Evolutionary conservation across 164 flowering plant species (phyloP).

Genomic region (Platanus orientalis): DNA sequence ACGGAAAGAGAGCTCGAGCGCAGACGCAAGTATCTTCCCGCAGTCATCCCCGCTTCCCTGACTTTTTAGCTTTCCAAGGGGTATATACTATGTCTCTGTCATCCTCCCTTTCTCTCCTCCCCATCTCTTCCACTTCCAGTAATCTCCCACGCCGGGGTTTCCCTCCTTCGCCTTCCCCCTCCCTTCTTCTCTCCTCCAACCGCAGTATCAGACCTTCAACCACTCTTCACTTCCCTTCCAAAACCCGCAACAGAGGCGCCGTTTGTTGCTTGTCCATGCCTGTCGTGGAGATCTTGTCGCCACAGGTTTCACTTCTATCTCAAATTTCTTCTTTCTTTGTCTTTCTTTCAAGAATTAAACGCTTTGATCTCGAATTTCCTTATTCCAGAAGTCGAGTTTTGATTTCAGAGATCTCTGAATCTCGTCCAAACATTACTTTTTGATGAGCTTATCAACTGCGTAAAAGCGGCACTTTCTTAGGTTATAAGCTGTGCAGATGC

Average conservation of each 20-base stretch:
- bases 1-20: not conserved
- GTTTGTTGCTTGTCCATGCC: constrained; percentile 13
- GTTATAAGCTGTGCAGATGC: constrained; percentile 23
- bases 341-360: not conserved
- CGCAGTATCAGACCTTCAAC: not conserved
- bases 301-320: not conserved
- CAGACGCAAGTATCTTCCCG: not conserved
- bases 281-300: constrained; percentile 1
- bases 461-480: not conserved
- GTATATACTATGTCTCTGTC: not conserved
- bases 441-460: not conserved
- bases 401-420: not conserved
- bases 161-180: not conserved
- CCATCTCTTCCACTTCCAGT: not conserved
- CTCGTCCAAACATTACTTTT: not conserved
- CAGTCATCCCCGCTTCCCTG: not conserved
- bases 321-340: too few relatives aligned
- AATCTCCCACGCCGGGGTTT: not conserved
- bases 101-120: constrained; percentile 8
- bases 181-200: not conserved
- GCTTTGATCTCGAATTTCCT: too few relatives aligned
- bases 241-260: not conserved
- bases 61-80: not conserved
- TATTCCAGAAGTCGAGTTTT: too few relatives aligned
- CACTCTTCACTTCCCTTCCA: not conserved